Evolutionary conservation across 176 grass and related monocot genomes (phyloP), one percentile per base, ranked within the genome.

Genomic region (Metroxylon sagu): DNA sequence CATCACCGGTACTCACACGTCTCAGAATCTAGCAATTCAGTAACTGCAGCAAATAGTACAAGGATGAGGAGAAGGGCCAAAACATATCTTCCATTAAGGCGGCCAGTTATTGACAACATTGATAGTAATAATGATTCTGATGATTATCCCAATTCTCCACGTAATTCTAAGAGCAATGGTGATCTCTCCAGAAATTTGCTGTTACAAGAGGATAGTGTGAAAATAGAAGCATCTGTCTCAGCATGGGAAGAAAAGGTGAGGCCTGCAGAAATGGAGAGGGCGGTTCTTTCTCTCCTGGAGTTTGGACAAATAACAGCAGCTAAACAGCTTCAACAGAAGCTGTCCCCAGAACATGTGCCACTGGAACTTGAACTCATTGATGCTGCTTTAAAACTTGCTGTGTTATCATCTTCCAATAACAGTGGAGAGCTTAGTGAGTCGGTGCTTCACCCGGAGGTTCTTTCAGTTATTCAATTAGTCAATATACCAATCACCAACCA

Each of bases 251-350:
- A 97, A 82, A 87, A 83, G 71, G 77, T 97, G 70, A 78, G 81
- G 21, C 86, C 86, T 67, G 78, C 81, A 56, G 87, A 97, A 75
- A 83, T 97, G 83, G 92, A 97, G 71, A 97, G 74, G 54, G 92
- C 92, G 62, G 83, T 97, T 19, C 86, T 97, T 60, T 97, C 92
- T 48, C 74, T 97, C 51, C 64, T 97, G 70, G 92, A 97, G 77
- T 97, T 97, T 72, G 92, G 92, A n/a, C 87, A 97, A 62, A 91
- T 97, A 78, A 85, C 72, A 72, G 92, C 92, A 77, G 83, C 92
- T 66, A 97, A 85, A 61, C 83, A 97, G 71, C 92, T 97, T 43
- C 92, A 97, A 82, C 80, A 85, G 43, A 97, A 97, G 73, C 55
- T 97, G 54, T 91, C 92, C 60, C 92, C 92, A 19, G 71, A 83